Evolutionary conservation across 192 early-diverging fungal genomes (phyloP), one percentile per base, ranked within the genome.

Genomic region (Backusella circina): DNA sequence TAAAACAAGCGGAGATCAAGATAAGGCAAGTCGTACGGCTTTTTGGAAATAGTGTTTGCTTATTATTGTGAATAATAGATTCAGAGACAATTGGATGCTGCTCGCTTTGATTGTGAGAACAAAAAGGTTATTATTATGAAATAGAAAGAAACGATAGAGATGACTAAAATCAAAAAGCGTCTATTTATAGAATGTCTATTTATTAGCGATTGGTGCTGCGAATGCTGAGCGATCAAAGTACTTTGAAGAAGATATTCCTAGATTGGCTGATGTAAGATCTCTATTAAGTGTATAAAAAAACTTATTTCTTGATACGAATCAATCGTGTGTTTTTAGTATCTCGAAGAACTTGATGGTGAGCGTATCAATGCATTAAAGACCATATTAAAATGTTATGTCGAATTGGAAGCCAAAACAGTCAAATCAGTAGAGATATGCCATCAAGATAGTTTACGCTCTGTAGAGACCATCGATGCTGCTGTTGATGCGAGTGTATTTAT

Each of bases 61-160:
- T 47, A 47, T 47, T 12, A 28, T 8, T n/a, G 54, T 8, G 15
- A 12, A 15, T 41, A n/a, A 41, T 26, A 84, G 84, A 65, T 77
- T 36, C 71, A 80, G 66, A 73, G 79, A 54, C 83, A 86, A 26
- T 67, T 79, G 41, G 78, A 83, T 35, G 84, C 90, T 50, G 91
- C 91, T 72, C 86, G 90, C 26, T 72, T 92, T 16, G 91, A 95
- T 30, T 86, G 91, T 81, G 87, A 92, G 65, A 93, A 92, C 71
- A 84, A 79, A 71, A 89, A 89, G 77, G 87, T 87, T 81, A 13
- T 12, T 6, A 26, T 15, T 28, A 16, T 0, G 28, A 28, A 61
- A 28, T 15, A 44, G 41, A 15, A 12, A 44, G 15, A 44, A 44
- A 44, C 6, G 41, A n/a, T n/a, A n/a, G 41, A 13, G 1, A 44